phyloP scores from a whole-genome alignment of 345 rosid genomes.

The Eucalyptus curtisii region DNA sequence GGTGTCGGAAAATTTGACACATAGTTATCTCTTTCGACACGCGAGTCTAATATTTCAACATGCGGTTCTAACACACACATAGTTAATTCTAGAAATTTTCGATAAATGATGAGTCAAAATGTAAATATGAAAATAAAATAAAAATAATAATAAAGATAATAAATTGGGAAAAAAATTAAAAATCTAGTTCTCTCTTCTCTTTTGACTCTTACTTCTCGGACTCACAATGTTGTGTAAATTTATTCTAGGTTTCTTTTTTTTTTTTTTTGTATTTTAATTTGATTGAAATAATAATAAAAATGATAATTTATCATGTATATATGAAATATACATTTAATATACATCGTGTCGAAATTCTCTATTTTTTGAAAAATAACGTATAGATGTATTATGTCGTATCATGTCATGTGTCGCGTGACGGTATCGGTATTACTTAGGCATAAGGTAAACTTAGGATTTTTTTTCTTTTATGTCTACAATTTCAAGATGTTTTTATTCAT shows the following conservation, averaged over 20 bases:
- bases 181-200: too few species aligned
- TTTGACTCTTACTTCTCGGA: too few species aligned
- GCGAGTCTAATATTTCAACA: accelerated
- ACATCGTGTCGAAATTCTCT: accelerated
- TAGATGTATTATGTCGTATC: accelerated
- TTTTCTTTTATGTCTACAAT: not conserved
- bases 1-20: accelerated
- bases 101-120: too few species aligned
- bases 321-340: too few species aligned
- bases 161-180: too few species aligned
- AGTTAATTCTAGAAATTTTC: accelerated
- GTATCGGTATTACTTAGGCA: accelerated
- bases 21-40: too few species aligned
- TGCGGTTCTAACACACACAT: accelerated
- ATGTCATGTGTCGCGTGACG: accelerated
- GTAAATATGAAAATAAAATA: too few species aligned
- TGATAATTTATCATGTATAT: too few species aligned
- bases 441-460: accelerated
- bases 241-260: too few species aligned
- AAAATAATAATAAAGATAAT: too few species aligned
- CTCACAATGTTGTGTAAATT: accelerated
- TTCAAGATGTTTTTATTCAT: not conserved
- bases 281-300: too few species aligned
- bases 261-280: too few species aligned
- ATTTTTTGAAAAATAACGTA: accelerated